These are phyloP conservation scores for Arctostaphylos glauca DNA, from an alignment of 148 eudicot genomes.

Conservation along the genomic window DNA sequence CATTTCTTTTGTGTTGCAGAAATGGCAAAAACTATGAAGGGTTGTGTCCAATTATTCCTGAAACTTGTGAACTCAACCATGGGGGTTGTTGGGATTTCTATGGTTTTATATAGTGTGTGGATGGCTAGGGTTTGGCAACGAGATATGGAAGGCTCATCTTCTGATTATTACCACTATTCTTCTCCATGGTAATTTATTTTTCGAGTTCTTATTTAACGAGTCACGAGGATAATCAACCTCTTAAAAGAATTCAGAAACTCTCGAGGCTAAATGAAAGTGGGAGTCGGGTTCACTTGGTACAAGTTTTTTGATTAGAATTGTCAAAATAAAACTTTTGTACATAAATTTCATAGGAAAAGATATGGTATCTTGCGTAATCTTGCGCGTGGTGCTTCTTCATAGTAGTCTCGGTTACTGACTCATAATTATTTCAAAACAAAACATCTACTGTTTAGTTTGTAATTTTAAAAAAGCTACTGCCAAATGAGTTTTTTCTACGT, in stretches of 20 bases:
- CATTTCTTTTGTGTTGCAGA: neutral
- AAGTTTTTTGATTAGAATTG: neutral
- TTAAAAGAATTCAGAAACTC: neutral
- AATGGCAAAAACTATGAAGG: constrained; percentile 19
- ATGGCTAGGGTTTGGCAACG: constrained; percentile 42
- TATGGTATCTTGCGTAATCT: neutral
- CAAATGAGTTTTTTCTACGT: neutral
- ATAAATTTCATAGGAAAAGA: neutral
- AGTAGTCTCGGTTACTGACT: no score
- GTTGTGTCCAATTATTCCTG: constrained; percentile 22
- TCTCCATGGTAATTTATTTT: constrained; percentile 20
- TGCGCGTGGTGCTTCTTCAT: no score
- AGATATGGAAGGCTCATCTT: constrained; percentile 14
- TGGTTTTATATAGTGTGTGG: constrained; percentile 42
- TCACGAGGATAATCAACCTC: neutral
- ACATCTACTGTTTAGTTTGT: neutral
- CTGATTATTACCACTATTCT: neutral
- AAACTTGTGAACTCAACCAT: constrained; percentile 30
- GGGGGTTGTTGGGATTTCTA: constrained; percentile 34
- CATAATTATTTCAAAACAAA: neutral
- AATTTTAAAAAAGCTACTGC: neutral
- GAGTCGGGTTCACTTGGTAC: neutral
- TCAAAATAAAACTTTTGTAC: neutral
- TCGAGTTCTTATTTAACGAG: neutral
- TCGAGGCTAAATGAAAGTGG: neutral